Base-by-base conservation (phyloP, 805 yeast genomes). In the Wickerhamomyces bisporus region DNA sequence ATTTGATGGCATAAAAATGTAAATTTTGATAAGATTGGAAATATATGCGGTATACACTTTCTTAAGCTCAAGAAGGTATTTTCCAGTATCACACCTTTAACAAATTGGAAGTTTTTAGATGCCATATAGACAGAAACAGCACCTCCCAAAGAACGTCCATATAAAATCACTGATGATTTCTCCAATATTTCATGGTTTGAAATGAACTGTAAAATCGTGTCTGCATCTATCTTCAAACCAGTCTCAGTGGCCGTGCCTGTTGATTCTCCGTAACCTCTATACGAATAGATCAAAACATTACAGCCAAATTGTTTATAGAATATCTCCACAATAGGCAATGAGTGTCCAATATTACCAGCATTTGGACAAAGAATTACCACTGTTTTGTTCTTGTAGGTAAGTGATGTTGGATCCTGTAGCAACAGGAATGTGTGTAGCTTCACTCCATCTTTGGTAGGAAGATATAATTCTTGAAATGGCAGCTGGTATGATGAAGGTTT, bases 281-380 rank as follows among this genome's bases (percentile, higher is more conserved):
- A 91, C 1, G 95, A 86, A 49, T 86, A 83, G 5, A 86, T 77
- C 34, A 91, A 73, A 3, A 88, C 95, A 58, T 89, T 87, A 61
- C 79, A 77, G 12, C 77, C 75, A 59, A 81, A 71, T 27, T 68
- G 62, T 34, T 68, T 62, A 60, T 76, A 85, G 44, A 89, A 78
- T 9, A 81, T 58, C 34, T 79, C 69, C 3, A 85, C 95, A 8
- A 87, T 75, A 2, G 96, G 96, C 34, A 91, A 64, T 21, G 84
- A 80, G 55, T 86, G 87, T 14, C 98, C 98, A 46, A 91, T 91
- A 58, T 93, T 91, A 5, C 98, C 98, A 2, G 97, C 97, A 61
- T 91, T 91, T 5, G 98, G 98, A 34, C 88, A 79, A 36, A 89
- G 68, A 16, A 93, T 71, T 19, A 93, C 52, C 10, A 91, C 72